These are phyloP conservation scores for Talaromyces sp. DNA, from an alignment of 2,329 filamentous ascomycete species.

Conservation along the genomic window DNA sequence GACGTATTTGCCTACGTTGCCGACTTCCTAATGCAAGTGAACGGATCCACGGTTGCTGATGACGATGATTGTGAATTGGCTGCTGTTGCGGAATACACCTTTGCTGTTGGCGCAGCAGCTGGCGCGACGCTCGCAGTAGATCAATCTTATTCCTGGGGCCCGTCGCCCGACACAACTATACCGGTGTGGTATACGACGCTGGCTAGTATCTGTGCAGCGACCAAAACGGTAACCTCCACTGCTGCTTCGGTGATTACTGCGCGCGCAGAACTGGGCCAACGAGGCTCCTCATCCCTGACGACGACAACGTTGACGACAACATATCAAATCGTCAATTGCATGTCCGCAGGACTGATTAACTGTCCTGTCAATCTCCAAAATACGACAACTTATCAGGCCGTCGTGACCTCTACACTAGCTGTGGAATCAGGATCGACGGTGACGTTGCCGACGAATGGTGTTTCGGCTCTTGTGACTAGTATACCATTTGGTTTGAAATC, in stretches of 20 bases:
- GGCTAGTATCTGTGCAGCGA: slow-evolving; percentile 42
- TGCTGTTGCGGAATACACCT: slow-evolving; percentile 49
- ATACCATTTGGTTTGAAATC: slow-evolving; percentile 45
- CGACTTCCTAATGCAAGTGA: slow-evolving; percentile 54
- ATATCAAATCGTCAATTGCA: slow-evolving; percentile 47
- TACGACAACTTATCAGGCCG: slow-evolving; percentile 31
- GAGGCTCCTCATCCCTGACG: slow-evolving; percentile 26
- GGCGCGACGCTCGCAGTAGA: slow-evolving; percentile 51
- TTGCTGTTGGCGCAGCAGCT: slow-evolving; percentile 54
- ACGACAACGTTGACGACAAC: slow-evolving; percentile 43
- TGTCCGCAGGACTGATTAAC: slow-evolving; percentile 42
- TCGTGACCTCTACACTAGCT: slow-evolving; percentile 41
- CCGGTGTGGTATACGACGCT: slow-evolving; percentile 56
- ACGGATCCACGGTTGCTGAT: slow-evolving; percentile 31
- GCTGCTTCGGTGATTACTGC: slow-evolving; percentile 22
- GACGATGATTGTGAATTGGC: slow-evolving; percentile 44
- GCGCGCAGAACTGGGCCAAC: slow-evolving; percentile 14
- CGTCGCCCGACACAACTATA: slow-evolving; percentile 44
- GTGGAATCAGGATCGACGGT: slow-evolving; percentile 38
- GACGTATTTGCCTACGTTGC: slow-evolving; percentile 53
- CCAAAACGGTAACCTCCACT: slow-evolving; percentile 25
- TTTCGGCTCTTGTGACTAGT: slow-evolving; percentile 28
- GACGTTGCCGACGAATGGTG: slow-evolving; percentile 40
- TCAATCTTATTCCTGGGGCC: slow-evolving; percentile 48
- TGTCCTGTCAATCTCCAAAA: slow-evolving; percentile 53